Evolutionary conservation across 352 stramenopile genomes (phyloP), one percentile per base, ranked within the genome.

Genomic region (Phytophthora melonis): DNA sequence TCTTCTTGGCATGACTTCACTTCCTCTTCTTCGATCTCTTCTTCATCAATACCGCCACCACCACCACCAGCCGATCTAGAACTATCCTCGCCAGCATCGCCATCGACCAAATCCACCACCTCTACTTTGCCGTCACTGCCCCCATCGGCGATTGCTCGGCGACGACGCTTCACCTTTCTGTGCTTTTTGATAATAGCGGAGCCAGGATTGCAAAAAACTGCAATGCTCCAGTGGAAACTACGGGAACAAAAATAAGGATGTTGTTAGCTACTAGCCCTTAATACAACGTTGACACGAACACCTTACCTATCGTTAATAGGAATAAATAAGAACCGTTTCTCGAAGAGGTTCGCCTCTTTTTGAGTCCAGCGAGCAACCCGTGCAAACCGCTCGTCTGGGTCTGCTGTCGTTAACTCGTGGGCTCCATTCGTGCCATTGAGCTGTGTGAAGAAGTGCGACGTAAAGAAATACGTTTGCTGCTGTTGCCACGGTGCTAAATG

Each of bases 371-470:
- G 85, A 45, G 83, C 79, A 14, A 93, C 82, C 49, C 86, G 78
- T 7, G 74, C 69, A 52, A 91, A 86, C 19, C 84, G 81, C 56
- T 91, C 83, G 47, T 88, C 78, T 1, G 80, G 66, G 21, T 77
- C 71, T 16, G 72, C 21, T 2, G n/a, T 68, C 30, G 64, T 50
- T 56, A 78, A 43, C 39, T 84, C 77, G 41, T 73, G 64, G 49
- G 64, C 66, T 16, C 68, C 78, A 14, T 81, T 81, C 3, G 64
- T 81, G 1, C 93, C 82, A 62, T 88, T 83, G 10, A 99, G 71
- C 27, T 95, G 97, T 25, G 96, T 97, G 80, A 97, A 98, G 63
- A 99, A 99, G 76, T 99, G 95, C 13, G 95, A 98, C 21, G 92
- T 98, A 73, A 98, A 99, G 66, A 98, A 95, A 67, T 99, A 95